Base-by-base conservation (phyloP, 2,329 filamentous ascomycete genomes). In the Sporothrix humicola region DNA sequence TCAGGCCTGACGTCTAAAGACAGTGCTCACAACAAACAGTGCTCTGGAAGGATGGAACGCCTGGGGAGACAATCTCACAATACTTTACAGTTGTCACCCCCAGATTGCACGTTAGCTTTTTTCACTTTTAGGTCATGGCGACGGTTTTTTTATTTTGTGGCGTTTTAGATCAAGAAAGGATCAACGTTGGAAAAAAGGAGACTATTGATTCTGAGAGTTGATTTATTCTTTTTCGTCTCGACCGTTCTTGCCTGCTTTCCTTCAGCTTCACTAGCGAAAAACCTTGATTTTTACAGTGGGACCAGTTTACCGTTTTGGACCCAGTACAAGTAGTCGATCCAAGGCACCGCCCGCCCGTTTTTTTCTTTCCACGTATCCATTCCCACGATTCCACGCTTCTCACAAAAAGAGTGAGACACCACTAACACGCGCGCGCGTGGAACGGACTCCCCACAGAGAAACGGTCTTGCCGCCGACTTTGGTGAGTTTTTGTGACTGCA, bases 271-370 rank as follows among this genome's bases (percentile, higher is more conserved):
- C 10, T 23, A 46, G 52, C 52, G 46, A 46, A 58, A 65, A 48
- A 48, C 61, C 61, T 48, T 65, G 61, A 65, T 65, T 48, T 46
- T 65, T 15, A 48, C 15, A 10, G 61, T 48, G 61, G 42, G 37
- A 26, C n/a, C 15, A 3, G 23, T 31, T 46, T 44, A 23, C 8
- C 4, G n/a, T 59, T 17, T 59, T 15, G 58, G 31, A 65, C 23
- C 10, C 61, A n/a, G n/a, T n/a, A n/a, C n/a, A n/a, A n/a, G n/a
- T n/a, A 48, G n/a, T 59, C 4, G 58, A 15, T 46, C 15, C 10
- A 37, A 48, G n/a, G 42, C 61, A 65, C 42, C 37, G 17, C 42
- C n/a, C 31, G 31, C 59, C 59, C 17, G 20, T n/a, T 31, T n/a
- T 56, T 56, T 56, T 8, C 52, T 20, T 56, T 23, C 2, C 31